A percentile compares a stretch with the other conserved stretches of the same genome.
Evolutionary conservation across 2,329 filamentous ascomycete species (phyloP).

Genomic region (Paecilomyces sp.): DNA sequence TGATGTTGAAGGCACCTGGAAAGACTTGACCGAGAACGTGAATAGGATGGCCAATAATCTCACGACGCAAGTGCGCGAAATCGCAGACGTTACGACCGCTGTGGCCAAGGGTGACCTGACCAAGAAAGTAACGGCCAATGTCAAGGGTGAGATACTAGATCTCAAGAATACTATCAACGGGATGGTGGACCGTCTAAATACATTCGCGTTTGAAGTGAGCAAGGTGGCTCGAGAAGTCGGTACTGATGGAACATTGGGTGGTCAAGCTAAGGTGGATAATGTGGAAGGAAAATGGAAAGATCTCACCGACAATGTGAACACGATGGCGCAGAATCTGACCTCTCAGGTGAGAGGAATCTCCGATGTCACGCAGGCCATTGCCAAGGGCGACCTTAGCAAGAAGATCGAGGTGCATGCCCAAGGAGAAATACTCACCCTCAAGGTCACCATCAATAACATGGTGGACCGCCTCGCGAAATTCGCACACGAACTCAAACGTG

Average conservation of each 20-base stretch:
- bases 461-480: constrained; percentile 87
- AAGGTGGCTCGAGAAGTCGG: constrained; percentile 56
- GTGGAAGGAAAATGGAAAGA: constrained; percentile 58
- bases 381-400: constrained; percentile 86
- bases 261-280: constrained; percentile 54
- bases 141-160: constrained; percentile 82
- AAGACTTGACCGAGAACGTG: constrained; percentile 83
- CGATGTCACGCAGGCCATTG: constrained; percentile 85
- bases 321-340: constrained; percentile 55
- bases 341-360: constrained; percentile 74
- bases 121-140: constrained; percentile 87
- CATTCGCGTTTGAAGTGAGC: constrained; percentile 56
- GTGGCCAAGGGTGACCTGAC: constrained; percentile 87
- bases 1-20: constrained; percentile 91
- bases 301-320: constrained; percentile 57
- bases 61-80: constrained; percentile 91
- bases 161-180: constrained; percentile 76
- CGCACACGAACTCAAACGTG: constrained; percentile 86
- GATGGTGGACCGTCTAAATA: constrained; percentile 56
- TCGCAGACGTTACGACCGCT: constrained; percentile 88
- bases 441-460: constrained; percentile 97
- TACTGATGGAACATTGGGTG: constrained; percentile 53
- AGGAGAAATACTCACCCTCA: constrained; percentile 83
- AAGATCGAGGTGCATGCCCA: constrained; percentile 90
- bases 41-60: constrained; percentile 97